These are phyloP conservation scores for Saturnispora serradocipensis DNA, from an alignment of 805 yeast genomes.

Conservation along the genomic window DNA sequence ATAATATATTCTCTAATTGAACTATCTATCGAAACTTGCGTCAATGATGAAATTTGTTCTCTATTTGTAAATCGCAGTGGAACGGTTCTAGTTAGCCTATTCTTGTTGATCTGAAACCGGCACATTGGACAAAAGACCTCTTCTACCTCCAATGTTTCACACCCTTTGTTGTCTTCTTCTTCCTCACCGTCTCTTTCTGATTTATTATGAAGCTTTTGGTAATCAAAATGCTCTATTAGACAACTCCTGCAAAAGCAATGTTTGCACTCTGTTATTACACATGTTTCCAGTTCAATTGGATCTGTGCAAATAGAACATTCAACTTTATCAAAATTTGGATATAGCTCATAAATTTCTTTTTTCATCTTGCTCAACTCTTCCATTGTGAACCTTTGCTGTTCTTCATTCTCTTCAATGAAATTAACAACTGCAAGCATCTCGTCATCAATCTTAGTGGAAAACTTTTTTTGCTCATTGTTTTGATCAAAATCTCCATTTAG, in stretches of 20 bases:
- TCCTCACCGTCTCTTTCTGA: neutral
- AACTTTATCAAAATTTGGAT: constrained; percentile 32
- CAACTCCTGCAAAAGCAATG: constrained; percentile 75
- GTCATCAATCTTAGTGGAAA: constrained; percentile 11
- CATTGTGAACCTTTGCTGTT: constrained; percentile 15
- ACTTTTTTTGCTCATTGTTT: constrained; percentile 4
- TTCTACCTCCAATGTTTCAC: constrained; percentile 28
- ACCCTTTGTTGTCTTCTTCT: neutral
- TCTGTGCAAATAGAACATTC: constrained; percentile 84
- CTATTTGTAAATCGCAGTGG: constrained; percentile 6
- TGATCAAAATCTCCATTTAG: neutral
- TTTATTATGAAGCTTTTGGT: constrained; percentile 31
- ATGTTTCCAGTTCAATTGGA: constrained; percentile 44
- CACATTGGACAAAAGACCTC: constrained; percentile 68
- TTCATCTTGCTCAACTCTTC: constrained; percentile 22
- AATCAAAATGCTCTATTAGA: constrained; percentile 63
- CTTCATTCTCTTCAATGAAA: constrained; percentile 21
- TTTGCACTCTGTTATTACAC: constrained; percentile 60
- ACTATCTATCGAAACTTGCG: constrained; percentile 7
- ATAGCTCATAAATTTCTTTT: constrained; percentile 25
- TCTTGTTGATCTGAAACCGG: constrained; percentile 43
- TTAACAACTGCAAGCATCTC: constrained; percentile 20
- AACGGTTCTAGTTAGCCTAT: constrained; percentile 37
- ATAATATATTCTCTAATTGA: constrained; percentile 21
- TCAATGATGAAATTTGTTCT: neutral